Evolutionary conservation across 352 stramenopile species (phyloP).

Genomic region (Globisporangium cederbergense): DNA sequence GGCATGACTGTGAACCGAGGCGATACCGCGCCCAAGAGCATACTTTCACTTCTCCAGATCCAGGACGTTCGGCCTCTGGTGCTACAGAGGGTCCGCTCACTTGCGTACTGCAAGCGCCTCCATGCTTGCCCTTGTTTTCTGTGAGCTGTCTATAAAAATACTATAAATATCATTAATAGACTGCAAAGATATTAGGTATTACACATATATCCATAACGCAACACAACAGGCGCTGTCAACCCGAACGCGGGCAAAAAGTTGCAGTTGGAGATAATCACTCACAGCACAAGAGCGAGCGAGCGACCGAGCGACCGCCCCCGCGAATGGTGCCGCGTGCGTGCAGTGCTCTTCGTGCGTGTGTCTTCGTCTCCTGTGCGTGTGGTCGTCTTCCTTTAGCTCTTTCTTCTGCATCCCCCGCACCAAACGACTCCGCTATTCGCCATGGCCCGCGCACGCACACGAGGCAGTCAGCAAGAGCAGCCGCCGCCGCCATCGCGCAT

Average conservation of each 20-base stretch:
- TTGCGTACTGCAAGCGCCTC: no score
- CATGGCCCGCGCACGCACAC: not conserved
- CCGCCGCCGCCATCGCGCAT: not conserved
- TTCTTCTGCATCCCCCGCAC: not conserved
- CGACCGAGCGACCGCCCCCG: not conserved
- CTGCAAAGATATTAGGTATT: no score
- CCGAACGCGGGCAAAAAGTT: slow-evolving; percentile 5
- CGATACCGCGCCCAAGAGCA: no score
- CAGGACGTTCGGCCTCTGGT: no score
- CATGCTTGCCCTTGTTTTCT: no score
- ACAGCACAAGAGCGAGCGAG: not conserved
- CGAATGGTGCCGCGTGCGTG: not conserved
- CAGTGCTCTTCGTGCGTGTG: not conserved
- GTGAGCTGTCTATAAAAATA: no score
- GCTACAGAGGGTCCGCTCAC: no score
- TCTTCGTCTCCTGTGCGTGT: not conserved
- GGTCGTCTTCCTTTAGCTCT: not conserved
- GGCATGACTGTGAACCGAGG: no score
- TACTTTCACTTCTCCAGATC: no score
- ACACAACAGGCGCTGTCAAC: no score
- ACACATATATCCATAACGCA: not conserved
- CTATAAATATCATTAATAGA: no score
- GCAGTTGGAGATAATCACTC: slow-evolving; percentile 9
- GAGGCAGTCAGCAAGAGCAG: not conserved
- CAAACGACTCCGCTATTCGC: not conserved